Conservation (phyloP, 345 rosid species). For the Euphorbia tirucalli region DNA sequence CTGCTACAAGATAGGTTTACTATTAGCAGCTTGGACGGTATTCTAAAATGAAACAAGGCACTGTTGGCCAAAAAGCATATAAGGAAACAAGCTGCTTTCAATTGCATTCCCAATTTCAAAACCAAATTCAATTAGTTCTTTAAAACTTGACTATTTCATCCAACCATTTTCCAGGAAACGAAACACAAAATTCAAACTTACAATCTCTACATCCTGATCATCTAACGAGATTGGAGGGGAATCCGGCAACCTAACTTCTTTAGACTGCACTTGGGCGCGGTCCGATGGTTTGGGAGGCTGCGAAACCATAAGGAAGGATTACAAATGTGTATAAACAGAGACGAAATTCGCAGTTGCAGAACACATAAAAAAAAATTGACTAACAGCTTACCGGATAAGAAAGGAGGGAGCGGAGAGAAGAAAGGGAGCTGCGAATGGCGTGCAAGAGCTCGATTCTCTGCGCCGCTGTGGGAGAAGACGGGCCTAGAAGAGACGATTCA, state of each 20-base stretch:
- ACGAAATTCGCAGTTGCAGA: neutral
- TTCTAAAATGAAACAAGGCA: too few relatives aligned
- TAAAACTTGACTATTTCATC: neutral
- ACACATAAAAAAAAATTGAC: neutral
- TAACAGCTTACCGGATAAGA: conserved; percentile 54
- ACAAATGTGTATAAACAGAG: neutral
- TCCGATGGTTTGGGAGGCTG: conserved; percentile 80
- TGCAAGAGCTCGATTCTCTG: conserved; percentile 76
- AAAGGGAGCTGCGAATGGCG: conserved; percentile 64
- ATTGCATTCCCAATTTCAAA: too few relatives aligned
- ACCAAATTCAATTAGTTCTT: neutral
- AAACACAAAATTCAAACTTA: conserved; percentile 35
- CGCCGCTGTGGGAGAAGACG: conserved; percentile 62
- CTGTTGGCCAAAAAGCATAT: neutral
- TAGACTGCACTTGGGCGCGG: conserved; percentile 74
- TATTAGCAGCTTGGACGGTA: too few relatives aligned
- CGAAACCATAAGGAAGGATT: conserved; percentile 8
- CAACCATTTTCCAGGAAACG: neutral
- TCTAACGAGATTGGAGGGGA: conserved; percentile 74
- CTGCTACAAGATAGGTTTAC: too few relatives aligned
- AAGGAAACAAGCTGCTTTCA: neutral
- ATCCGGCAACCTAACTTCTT: conserved; percentile 86
- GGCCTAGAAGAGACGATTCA: conserved; percentile 63
- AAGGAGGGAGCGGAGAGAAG: conserved; percentile 67
- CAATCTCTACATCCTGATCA: conserved; percentile 85